These are phyloP conservation scores for Biancaea sappan DNA, from an alignment of 306 rosid species.

Conservation along the genomic window DNA sequence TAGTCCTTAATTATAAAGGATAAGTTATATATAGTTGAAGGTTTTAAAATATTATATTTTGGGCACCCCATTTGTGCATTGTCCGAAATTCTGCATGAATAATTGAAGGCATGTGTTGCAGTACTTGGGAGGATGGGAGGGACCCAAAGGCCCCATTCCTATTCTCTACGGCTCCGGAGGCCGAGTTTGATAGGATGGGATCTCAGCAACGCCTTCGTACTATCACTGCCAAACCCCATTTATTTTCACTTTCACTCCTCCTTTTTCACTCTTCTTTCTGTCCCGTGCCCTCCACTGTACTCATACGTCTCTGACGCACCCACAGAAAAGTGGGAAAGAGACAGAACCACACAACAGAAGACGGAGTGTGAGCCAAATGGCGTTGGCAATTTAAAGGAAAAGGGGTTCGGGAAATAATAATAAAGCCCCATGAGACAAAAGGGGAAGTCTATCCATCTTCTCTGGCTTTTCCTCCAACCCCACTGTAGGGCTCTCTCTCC, in stretches of 20 bases:
- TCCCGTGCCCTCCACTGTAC: neutral
- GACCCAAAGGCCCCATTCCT: neutral
- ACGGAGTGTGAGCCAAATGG: neutral
- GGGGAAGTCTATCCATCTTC: conserved; percentile 40
- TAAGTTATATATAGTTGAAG: too few relatives aligned
- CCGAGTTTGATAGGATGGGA: neutral
- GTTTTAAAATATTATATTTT: too few relatives aligned
- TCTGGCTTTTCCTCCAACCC: conserved; percentile 15
- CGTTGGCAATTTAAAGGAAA: neutral
- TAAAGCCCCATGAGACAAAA: conserved; percentile 53
- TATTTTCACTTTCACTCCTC: neutral
- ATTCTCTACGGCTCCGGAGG: neutral
- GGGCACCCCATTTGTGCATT: too few relatives aligned
- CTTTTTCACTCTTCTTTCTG: neutral
- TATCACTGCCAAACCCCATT: neutral
- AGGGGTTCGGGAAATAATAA: neutral
- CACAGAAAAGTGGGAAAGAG: conserved; percentile 6
- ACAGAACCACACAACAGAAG: neutral
- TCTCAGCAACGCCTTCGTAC: neutral
- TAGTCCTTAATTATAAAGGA: too few relatives aligned
- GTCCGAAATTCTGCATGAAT: too few relatives aligned
- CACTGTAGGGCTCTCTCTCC: conserved; percentile 1
- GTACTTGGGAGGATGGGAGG: neutral
- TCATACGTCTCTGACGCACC: neutral
- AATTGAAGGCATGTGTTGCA: too few relatives aligned